These are phyloP conservation scores for Solioccasus polychromus DNA, from an alignment of 768 basidiomycete genomes.

Conservation along the genomic window DNA sequence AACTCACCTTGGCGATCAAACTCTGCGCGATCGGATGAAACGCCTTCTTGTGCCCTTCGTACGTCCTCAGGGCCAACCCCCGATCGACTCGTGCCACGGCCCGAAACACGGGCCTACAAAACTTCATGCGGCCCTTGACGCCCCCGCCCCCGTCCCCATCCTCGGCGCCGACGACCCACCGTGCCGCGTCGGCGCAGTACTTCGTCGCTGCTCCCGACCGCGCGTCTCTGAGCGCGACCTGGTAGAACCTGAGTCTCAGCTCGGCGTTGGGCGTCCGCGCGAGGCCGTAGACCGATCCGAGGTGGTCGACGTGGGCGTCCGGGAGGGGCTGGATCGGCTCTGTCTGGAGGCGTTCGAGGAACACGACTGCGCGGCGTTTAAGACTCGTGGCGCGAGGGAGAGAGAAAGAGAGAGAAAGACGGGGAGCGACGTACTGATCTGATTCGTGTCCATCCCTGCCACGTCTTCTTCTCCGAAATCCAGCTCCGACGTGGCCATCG, in stretches of 20 bases:
- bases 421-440: conserved; percentile 53
- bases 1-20: conserved; percentile 78
- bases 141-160: conserved; percentile 51
- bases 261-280: conserved; percentile 65
- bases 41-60: conserved; percentile 41
- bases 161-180: conserved; percentile 59
- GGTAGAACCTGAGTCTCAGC: conserved; percentile 76
- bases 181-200: conserved; percentile 52
- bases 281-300: conserved; percentile 51
- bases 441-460: conserved; percentile 64
- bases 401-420: not conserved
- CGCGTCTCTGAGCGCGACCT: conserved; percentile 57
- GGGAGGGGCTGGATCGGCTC: conserved; percentile 53
- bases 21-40: conserved; percentile 80
- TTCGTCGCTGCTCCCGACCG: conserved; percentile 43
- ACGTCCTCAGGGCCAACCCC: conserved; percentile 50
- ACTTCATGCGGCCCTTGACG: conserved; percentile 84
- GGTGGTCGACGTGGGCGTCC: conserved; percentile 50
- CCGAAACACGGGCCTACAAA: conserved; percentile 69
- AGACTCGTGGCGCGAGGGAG: not conserved
- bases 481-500: conserved; percentile 43
- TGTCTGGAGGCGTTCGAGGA: conserved; percentile 75
- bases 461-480: conserved; percentile 62
- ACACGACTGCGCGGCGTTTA: conserved; percentile 54
- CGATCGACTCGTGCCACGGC: conserved; percentile 52